phyloP scores from a whole-genome alignment of 306 rosid genomes.

The Lathyrus oleraceus region DNA sequence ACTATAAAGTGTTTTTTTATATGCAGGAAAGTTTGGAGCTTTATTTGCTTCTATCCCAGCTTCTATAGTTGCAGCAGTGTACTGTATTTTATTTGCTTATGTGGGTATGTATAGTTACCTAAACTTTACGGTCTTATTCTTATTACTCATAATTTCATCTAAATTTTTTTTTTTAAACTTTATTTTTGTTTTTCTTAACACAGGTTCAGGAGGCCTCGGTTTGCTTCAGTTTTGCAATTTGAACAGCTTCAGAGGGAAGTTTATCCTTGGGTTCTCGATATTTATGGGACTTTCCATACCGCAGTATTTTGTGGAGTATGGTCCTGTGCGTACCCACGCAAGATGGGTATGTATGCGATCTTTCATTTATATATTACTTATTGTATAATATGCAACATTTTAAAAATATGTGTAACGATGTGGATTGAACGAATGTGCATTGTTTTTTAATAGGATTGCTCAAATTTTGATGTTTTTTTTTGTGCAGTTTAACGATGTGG shows the following conservation, averaged over 20 bases:
- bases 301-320: constrained; percentile 87
- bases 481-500: constrained; percentile 87
- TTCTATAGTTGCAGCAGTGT: constrained; percentile 77
- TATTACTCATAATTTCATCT: constrained; percentile 9
- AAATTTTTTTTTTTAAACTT: not conserved
- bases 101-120: constrained; percentile 66
- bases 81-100: constrained; percentile 89
- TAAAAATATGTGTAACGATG: not conserved
- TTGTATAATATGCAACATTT: not conserved
- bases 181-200: not conserved
- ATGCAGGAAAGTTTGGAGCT: constrained; percentile 93
- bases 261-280: constrained; percentile 80
- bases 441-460: not conserved
- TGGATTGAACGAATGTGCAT: not conserved
- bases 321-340: constrained; percentile 78
- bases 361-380: not conserved
- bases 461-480: not conserved
- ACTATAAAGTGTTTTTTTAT: constrained; percentile 14
- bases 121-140: constrained; percentile 1
- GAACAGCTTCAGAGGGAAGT: constrained; percentile 76
- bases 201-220: constrained; percentile 94
- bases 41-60: constrained; percentile 89
- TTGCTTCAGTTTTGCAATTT: constrained; percentile 92
- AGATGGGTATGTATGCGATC: constrained; percentile 69
- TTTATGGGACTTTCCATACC: constrained; percentile 92